Evolutionary conservation across 1,284 basidiomycete species (phyloP), one percentile per base, ranked within the genome.

Genomic region (Cryptococcus hybrid): DNA sequence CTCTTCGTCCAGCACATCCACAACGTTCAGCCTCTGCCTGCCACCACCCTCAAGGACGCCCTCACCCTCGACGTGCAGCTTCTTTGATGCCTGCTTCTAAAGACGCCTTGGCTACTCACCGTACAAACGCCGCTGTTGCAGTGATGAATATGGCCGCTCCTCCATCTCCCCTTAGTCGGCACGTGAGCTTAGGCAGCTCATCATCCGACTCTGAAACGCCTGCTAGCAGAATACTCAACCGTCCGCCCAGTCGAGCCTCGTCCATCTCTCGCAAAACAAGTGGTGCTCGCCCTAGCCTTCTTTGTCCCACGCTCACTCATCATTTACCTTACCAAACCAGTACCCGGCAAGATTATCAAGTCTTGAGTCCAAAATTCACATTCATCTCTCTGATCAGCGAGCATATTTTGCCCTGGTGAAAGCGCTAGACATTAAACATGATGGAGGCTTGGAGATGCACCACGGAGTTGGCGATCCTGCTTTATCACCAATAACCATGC

Each of bases 301-400:
- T 35, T 36, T 48, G 18, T n/a, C 34, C 8, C 49, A 7, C 48
- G 46, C 18, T 2, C 24, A 13, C 11, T 35, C n/a, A 36, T 12
- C 50, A 15, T 2, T 11, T 24, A 24, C 24, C 24, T 24, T 24
- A 24, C 24, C 3, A 24, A 35, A 44, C 35, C 55, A 12, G 36
- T 44, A 7, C 47, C 55, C 42, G 59, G 54, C 9, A 47, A 54
- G 37, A 37, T 45, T 15, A 44, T 44, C 43, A 13, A 44, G 43
- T 13, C 43, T 44, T 18, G 43, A 44, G n/a, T 44, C 43, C n/a
- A 52, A 55, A 40, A 53, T 61, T 35, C 51, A 52, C 35, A 51
- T 61, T 4, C 50, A 51, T 13, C 56, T 71, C 7, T 66, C 70
- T 5, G 72, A 73, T 48, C 57, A 63, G 6, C 55, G 72, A 15